Conservation (phyloP, 1,284 basidiomycete species). For the Leccinum pallidistipes region DNA sequence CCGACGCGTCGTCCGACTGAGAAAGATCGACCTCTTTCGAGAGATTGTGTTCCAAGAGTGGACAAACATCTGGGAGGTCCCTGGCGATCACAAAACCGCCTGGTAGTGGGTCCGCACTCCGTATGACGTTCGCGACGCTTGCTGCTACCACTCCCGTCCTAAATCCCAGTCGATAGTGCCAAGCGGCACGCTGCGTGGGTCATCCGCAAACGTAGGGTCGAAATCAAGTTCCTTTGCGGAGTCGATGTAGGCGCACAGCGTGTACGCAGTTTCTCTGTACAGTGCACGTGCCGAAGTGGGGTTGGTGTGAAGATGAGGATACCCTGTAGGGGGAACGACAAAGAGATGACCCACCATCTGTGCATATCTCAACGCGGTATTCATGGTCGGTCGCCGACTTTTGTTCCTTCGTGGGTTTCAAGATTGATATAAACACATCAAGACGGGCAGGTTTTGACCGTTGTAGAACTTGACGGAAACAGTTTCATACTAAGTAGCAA, state of each 20-base stretch:
- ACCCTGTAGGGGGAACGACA: conserved; percentile 46
- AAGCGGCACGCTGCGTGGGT: neutral
- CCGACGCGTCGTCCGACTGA: no score
- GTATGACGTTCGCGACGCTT: conserved; percentile 40
- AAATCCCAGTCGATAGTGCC: conserved; percentile 65
- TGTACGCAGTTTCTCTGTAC: conserved; percentile 72
- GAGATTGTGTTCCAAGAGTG: conserved; percentile 55
- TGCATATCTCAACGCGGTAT: conserved; percentile 76
- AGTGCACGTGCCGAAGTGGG: conserved; percentile 1
- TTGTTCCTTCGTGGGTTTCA: conserved; percentile 90
- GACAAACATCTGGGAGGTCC: conserved; percentile 70
- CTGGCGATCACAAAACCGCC: conserved; percentile 55
- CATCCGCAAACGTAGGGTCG: conserved; percentile 55
- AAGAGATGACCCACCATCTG: conserved; percentile 30
- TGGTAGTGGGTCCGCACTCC: neutral
- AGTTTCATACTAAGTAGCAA: conserved; percentile 75
- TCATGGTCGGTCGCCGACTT: conserved; percentile 77
- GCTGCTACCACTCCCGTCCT: conserved; percentile 68
- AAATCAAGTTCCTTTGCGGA: conserved; percentile 42
- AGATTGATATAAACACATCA: conserved; percentile 84
- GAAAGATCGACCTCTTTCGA: neutral
- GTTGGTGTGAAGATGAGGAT: neutral
- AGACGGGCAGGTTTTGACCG: conserved; percentile 67
- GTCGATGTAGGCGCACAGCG: conserved; percentile 56
- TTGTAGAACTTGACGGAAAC: conserved; percentile 75